Evolutionary conservation across 345 rosid species (phyloP).

Genomic region (Orychophragmus violaceus): DNA sequence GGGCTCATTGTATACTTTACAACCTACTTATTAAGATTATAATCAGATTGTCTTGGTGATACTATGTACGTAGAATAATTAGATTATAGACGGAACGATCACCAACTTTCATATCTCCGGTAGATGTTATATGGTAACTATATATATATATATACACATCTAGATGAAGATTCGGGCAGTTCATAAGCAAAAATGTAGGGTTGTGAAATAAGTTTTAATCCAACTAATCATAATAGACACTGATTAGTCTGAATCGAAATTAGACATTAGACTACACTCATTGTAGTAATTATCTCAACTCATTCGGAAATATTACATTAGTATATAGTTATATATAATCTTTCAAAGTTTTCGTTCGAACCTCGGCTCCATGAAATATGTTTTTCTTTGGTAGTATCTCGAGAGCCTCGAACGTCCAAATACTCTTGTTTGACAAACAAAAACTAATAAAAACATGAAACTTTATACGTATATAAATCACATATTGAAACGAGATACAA

Average conservation of each 20-base stretch:
- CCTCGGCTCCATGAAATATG: neutral
- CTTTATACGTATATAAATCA: too few species aligned
- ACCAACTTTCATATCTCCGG: neutral
- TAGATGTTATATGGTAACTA: neutral
- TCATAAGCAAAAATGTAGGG: neutral
- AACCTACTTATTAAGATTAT: neutral
- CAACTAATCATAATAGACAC: neutral
- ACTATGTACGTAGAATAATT: neutral
- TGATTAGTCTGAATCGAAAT: neutral
- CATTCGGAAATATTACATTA: neutral
- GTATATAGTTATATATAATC: neutral
- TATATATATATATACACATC: neutral
- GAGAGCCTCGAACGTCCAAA: neutral
- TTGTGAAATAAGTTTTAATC: neutral
- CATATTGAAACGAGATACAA: neutral
- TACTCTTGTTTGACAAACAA: neutral
- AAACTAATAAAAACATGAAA: neutral
- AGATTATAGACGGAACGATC: neutral
- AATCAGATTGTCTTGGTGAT: neutral
- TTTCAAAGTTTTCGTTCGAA: neutral
- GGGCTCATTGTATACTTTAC: conserved; percentile 1
- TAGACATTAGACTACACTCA: neutral
- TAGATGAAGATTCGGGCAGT: neutral
- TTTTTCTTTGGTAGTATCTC: neutral
- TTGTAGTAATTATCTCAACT: neutral